Base-by-base conservation (phyloP, 2,329 filamentous ascomycete genomes). In the Septoria petroselini region DNA sequence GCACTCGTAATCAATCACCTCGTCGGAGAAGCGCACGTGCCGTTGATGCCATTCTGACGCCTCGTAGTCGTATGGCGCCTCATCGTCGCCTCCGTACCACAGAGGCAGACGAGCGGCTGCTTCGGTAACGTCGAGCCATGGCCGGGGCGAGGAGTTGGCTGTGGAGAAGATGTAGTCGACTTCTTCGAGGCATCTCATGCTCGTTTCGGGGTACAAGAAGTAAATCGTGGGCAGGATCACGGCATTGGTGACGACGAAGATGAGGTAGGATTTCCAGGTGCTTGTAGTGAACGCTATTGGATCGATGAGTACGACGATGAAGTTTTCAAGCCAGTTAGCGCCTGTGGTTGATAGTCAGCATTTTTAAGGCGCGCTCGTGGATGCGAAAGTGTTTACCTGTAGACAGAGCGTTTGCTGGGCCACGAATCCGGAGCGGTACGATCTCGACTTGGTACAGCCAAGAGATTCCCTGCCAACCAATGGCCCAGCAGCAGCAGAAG, bases 151-250 rank as follows among this genome's bases (percentile, higher is more conserved):
- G 17, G 55, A 53, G 18, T 58, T 58, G 17, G 66, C 64, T 66
- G 2, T 75, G 64, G 70, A 74, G 73, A 85, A 84, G 58, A 87
- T 83, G 53, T 79, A 74, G 61, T 87, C 84, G 68, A 87, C 82
- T 65, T 87, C 84, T 66, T 87, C 84, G 19, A 86, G 71, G 17
- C 65, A 69, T 30, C 63, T 58, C 50, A 74, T 75, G 4, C 76
- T 77, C 1, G 79, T 82, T 59, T 82, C 80, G 0, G 79, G 80
- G 63, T 80, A 82, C 70, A 82, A 79, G 68, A 80, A 79, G 67
- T 80, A 81, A 25, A 79, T 74, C 4, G 73, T 71, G 0, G 79
- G 79, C 12, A 81, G 69, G 41, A 58, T 58, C 12, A 48, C 42
- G 15, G 49, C 56, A 34, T 59, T 58, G 6, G 88, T 66, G 8